Conservation (phyloP, 176 grass and related monocot species). For the Bromus sterilis region DNA sequence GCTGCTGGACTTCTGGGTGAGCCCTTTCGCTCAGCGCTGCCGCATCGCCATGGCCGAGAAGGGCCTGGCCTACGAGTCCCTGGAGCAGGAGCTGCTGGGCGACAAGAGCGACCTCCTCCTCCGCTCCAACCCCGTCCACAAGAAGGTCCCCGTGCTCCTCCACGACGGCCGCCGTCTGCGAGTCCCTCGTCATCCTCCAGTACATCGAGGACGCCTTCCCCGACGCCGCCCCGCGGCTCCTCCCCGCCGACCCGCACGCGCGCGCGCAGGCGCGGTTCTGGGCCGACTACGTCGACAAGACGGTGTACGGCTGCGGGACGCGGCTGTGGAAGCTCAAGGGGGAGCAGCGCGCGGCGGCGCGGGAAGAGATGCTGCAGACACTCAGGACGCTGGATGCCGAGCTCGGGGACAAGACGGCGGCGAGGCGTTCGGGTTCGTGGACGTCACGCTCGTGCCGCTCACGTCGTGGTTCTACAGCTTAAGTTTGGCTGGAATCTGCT, state of each 20-base stretch:
- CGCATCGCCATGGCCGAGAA: not conserved
- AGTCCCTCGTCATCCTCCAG: slow-evolving; percentile 45
- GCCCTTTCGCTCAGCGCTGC: not conserved
- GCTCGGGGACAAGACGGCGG: not conserved
- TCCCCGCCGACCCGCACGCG: slow-evolving; percentile 19
- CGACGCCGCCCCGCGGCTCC: not conserved
- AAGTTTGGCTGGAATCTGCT: not conserved
- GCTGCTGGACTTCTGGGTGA: slow-evolving; percentile 7
- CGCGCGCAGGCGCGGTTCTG: slow-evolving; percentile 39
- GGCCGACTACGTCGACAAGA: slow-evolving; percentile 19
- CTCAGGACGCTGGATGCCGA: not conserved
- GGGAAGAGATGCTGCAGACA: slow-evolving; percentile 9
- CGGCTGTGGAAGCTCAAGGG: slow-evolving; percentile 26
- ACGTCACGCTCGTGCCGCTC: not conserved
- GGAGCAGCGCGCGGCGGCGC: slow-evolving; percentile 7
- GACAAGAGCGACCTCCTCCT: not conserved
- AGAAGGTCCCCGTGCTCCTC: slow-evolving; percentile 49
- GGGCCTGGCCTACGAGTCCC: not conserved
- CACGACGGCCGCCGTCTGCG: slow-evolving; percentile 18
- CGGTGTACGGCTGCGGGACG: slow-evolving; percentile 11
- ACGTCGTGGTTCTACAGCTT: slow-evolving; percentile 1
- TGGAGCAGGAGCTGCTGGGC: not conserved
- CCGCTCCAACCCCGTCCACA: slow-evolving; percentile 38
- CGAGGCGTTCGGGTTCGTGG: not conserved
- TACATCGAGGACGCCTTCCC: slow-evolving; percentile 41